Conservation (phyloP, 768 basidiomycete genomes). For the Pleurotus citrinopileatus region DNA sequence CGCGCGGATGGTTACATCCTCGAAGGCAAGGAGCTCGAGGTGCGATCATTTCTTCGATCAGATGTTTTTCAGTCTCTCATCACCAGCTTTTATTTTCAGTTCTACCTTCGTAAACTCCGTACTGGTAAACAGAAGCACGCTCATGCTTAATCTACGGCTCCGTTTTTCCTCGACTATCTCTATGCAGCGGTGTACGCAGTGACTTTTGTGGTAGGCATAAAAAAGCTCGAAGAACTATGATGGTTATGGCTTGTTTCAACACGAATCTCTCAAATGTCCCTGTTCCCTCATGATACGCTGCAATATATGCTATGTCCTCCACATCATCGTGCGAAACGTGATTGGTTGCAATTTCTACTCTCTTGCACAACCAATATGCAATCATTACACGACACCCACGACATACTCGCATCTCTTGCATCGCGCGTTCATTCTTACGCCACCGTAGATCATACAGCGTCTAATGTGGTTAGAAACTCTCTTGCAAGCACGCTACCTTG, state of each 20-base stretch:
- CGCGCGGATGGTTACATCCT: conserved; percentile 97
- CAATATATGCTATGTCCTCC: conserved; percentile 10
- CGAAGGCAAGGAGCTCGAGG: conserved; percentile 98
- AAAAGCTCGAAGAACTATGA: conserved; percentile 3
- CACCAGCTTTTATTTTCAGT: conserved; percentile 43
- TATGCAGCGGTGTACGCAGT: conserved; percentile 23
- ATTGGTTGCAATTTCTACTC: too few species aligned
- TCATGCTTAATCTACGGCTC: conserved; percentile 32
- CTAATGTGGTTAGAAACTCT: too few species aligned
- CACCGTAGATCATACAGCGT: too few species aligned
- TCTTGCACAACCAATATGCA: too few species aligned
- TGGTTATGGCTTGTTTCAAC: conserved; percentile 8
- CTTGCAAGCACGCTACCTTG: too few species aligned
- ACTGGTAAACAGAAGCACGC: conserved; percentile 96
- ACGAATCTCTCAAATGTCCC: conserved; percentile 1
- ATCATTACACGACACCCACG: too few species aligned
- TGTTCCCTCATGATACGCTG: conserved; percentile 8
- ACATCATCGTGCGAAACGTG: not conserved
- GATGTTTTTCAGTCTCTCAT: too few species aligned
- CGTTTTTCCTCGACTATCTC: conserved; percentile 29
- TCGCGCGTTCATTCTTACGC: too few species aligned
- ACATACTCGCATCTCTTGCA: too few species aligned
- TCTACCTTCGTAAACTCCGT: conserved; percentile 93
- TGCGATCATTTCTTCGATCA: conserved; percentile 43
- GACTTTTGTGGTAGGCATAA: conserved; percentile 10